phyloP scores from a whole-genome alignment of 352 stramenopile species.

The Elongisporangium anandrum region DNA sequence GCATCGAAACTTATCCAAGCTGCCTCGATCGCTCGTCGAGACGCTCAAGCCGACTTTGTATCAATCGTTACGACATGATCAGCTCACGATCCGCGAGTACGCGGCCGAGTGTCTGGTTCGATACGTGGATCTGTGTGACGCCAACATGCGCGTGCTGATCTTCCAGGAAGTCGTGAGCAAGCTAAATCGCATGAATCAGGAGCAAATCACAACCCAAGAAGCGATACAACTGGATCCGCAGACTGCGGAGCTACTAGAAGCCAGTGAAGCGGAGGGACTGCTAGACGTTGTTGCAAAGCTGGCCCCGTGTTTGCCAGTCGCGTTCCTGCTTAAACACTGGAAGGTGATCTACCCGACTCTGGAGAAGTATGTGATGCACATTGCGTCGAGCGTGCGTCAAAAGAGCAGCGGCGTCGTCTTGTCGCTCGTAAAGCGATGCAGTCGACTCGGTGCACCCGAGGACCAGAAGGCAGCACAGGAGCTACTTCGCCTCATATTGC shows the following conservation, averaged over 20 bases:
- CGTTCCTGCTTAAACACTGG: constrained; percentile 69
- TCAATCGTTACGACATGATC: constrained; percentile 43
- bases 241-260: constrained; percentile 31
- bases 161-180: constrained; percentile 81
- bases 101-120: constrained; percentile 42
- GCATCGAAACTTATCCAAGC: constrained; percentile 11
- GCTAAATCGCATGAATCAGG: constrained; percentile 43
- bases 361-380: constrained; percentile 68
- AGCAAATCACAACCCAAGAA: constrained; percentile 8
- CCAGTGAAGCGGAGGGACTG: constrained; percentile 56
- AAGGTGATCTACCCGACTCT: constrained; percentile 63
- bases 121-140: constrained; percentile 46
- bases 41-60: constrained; percentile 55
- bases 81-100: constrained; percentile 50
- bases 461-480: constrained; percentile 11
- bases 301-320: constrained; percentile 26
- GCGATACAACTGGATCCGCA: background rate
- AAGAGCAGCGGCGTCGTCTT: constrained; percentile 46
- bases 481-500: constrained; percentile 45
- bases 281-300: constrained; percentile 56
- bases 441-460: background rate
- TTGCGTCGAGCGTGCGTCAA: constrained; percentile 62
- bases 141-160: constrained; percentile 37
- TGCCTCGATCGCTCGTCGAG: constrained; percentile 24
- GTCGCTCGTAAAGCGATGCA: constrained; percentile 23